Evolutionary conservation across 345 rosid genomes (phyloP).

Genomic region (Hibiscus mutabilis): DNA sequence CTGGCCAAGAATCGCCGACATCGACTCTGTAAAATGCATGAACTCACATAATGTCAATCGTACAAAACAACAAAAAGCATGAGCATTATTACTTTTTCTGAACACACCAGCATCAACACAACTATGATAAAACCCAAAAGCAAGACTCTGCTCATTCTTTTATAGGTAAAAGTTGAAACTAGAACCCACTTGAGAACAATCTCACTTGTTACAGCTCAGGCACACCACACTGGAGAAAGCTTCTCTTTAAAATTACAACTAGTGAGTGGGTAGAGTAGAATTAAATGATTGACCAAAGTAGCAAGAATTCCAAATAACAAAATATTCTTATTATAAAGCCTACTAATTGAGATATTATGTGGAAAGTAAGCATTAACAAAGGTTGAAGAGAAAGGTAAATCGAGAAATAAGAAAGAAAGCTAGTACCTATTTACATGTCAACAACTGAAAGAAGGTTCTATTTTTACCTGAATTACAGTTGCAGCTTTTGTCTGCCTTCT

Average conservation of each 20-base stretch:
- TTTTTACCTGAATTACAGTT: slow-evolving; percentile 62
- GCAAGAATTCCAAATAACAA: not conserved
- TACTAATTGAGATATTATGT: not conserved
- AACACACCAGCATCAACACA: not conserved
- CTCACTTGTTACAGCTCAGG: not conserved
- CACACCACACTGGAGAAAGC: not conserved
- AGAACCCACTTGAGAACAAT: not conserved
- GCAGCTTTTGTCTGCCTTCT: slow-evolving; percentile 64
- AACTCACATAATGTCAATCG: not conserved
- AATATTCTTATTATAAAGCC: not conserved
- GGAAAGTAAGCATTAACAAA: not conserved
- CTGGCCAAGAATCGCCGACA: slow-evolving; percentile 56
- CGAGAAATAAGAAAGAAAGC: slow-evolving; percentile 3
- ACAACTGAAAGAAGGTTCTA: slow-evolving; percentile 10
- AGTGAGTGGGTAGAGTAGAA: not conserved
- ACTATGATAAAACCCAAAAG: not conserved
- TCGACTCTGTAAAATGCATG: slow-evolving; percentile 48
- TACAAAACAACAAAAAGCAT: not conserved
- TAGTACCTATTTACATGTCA: slow-evolving; percentile 7
- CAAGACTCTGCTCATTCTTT: not conserved
- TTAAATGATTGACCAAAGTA: not conserved
- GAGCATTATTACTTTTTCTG: not conserved
- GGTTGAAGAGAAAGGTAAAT: not conserved
- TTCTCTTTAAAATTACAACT: not conserved
- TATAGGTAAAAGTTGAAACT: not conserved